Conservation (phyloP, 2,329 filamentous ascomycete species). For the Verticillium albo-atrum region DNA sequence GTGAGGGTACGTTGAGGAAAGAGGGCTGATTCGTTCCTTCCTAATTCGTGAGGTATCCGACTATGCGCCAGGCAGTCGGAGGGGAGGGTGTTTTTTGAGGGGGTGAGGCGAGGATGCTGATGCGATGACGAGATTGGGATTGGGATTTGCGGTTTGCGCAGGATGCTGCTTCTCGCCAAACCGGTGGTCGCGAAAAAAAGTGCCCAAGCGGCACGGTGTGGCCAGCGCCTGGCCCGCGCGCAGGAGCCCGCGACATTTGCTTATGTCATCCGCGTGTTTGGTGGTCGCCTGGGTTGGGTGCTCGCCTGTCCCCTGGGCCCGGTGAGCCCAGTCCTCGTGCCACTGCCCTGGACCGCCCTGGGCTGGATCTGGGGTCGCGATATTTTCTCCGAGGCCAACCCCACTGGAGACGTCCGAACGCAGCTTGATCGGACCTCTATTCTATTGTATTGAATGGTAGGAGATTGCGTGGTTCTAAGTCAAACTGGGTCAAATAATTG, state of each 20-base stretch:
- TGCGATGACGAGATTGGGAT: slow-evolving; percentile 10
- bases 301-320: too few species aligned
- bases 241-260: neutral
- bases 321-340: too few species aligned
- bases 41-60: slow-evolving; percentile 13
- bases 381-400: neutral
- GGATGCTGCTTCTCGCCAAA: neutral
- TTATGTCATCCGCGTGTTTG: neutral
- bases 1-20: slow-evolving; percentile 14
- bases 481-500: too few species aligned
- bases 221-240: neutral
- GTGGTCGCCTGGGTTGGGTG: too few species aligned
- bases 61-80: slow-evolving; percentile 35
- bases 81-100: neutral
- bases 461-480: too few species aligned
- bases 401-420: neutral
- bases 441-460: too few species aligned
- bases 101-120: slow-evolving; percentile 1
- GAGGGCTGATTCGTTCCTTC: slow-evolving; percentile 22
- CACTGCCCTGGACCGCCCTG: neutral
- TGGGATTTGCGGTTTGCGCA: slow-evolving; percentile 3
- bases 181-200: slow-evolving; percentile 14
- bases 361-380: neutral
- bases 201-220: slow-evolving; percentile 10
- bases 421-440: too few species aligned